Conservation (phyloP, 371 early-diverging fungal species). For the Mortierella sp. region DNA sequence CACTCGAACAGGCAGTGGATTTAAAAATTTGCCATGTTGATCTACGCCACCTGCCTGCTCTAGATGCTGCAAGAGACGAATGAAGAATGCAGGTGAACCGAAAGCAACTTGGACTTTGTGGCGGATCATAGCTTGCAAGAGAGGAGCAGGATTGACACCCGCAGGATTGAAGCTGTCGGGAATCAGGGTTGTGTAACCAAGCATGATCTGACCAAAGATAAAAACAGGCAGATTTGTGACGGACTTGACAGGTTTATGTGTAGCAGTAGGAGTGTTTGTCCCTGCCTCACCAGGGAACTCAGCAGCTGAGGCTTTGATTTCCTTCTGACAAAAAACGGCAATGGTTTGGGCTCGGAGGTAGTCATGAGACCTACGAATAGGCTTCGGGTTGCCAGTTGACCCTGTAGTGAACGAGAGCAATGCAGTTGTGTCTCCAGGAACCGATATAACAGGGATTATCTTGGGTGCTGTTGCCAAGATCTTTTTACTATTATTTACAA, state of each 20-base stretch:
- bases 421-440: constrained; percentile 46
- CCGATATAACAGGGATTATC: constrained; percentile 36
- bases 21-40: constrained; percentile 40
- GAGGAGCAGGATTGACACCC: constrained; percentile 45
- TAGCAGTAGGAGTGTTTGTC: background rate
- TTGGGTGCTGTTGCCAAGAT: constrained; percentile 31
- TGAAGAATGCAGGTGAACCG: constrained; percentile 52
- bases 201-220: constrained; percentile 57
- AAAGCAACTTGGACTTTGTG: constrained; percentile 55
- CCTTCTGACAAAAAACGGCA: constrained; percentile 49
- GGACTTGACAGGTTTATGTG: constrained; percentile 43
- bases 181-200: constrained; percentile 54
- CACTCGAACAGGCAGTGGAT: constrained; percentile 47
- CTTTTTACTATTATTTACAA: constrained; percentile 23
- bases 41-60: constrained; percentile 47
- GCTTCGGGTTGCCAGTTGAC: constrained; percentile 57
- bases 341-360: constrained; percentile 54
- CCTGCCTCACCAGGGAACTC: background rate
- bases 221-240: constrained; percentile 55
- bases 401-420: constrained; percentile 56
- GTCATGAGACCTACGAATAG: constrained; percentile 52
- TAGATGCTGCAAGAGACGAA: constrained; percentile 45
- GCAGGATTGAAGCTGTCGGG: constrained; percentile 56
- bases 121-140: constrained; percentile 50
- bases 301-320: constrained; percentile 28